These are phyloP conservation scores for Beauveria medogensis DNA, from an alignment of 2,329 filamentous ascomycete genomes.

Conservation along the genomic window DNA sequence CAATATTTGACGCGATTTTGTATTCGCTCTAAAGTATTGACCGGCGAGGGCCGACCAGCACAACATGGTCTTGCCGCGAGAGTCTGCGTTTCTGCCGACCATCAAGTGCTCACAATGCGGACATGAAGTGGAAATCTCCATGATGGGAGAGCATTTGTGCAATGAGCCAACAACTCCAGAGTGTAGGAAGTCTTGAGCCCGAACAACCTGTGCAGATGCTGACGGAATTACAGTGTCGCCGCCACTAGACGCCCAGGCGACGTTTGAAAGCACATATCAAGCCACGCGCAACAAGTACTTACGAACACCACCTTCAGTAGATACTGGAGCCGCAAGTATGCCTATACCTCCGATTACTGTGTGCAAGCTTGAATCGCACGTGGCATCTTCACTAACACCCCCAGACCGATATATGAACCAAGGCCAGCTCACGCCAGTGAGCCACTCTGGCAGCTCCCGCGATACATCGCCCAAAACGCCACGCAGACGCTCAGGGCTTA, in stretches of 20 bases:
- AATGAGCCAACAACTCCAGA: slow-evolving; percentile 34
- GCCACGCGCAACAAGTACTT: slow-evolving; percentile 27
- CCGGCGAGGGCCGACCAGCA: not conserved
- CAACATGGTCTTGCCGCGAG: slow-evolving; percentile 45
- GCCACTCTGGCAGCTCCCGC: slow-evolving; percentile 50
- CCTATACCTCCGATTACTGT: not conserved
- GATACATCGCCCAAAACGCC: slow-evolving; percentile 57
- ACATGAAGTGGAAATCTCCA: slow-evolving; percentile 69
- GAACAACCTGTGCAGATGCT: not conserved
- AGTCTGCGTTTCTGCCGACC: slow-evolving; percentile 66
- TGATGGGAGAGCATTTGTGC: slow-evolving; percentile 82
- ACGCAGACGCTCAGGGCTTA: slow-evolving; percentile 33
- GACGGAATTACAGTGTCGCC: slow-evolving; percentile 25
- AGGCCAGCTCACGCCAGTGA: slow-evolving; percentile 56
- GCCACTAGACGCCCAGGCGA: slow-evolving; percentile 25
- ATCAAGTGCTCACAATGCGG: slow-evolving; percentile 85
- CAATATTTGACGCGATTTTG: not conserved
- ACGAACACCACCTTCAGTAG: slow-evolving; percentile 38
- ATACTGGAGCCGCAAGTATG: slow-evolving; percentile 47
- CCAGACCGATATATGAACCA: slow-evolving; percentile 47
- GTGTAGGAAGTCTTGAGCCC: slow-evolving; percentile 26
- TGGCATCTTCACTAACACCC: slow-evolving; percentile 16
- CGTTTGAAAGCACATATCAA: slow-evolving; percentile 20
- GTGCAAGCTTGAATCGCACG: too few relatives aligned
- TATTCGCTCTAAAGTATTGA: not conserved